Evolutionary conservation across 305 asterid species (phyloP), one percentile per base, ranked within the genome.

Genomic region (Fraxinus platypoda): DNA sequence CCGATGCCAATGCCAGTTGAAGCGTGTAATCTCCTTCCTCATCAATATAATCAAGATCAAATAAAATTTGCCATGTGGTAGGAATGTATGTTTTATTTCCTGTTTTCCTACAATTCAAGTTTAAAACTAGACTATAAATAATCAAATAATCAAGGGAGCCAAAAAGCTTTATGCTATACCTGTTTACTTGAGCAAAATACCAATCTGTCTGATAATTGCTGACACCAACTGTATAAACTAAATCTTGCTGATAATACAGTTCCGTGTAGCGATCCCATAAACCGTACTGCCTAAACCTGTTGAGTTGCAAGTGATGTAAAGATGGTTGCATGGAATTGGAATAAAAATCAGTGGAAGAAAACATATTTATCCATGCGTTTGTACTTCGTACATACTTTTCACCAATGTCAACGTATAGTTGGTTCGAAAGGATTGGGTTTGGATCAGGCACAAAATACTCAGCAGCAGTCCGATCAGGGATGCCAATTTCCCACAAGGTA

Each of bases 191-290:
- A 78, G 98, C 96, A 87, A 90, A 93, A 81, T 90, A 92, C 98
- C 98, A 95, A 80, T 95, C 95, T 25, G 81, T 88, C 79, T 86
- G 88, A 77, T 88, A 92, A 68, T 70, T 76, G 76, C 85, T 85
- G 19, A 82, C 37, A 78, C 92, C 96, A 57, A 93, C 81, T 3
- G 86, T 81, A 84, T 84, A 93, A 13, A 90, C 89, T 79, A 95
- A 89, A 87, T 95, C 95, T 46, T 85, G 82, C 25, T 82, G 84
- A 4, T 97, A 95, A 88, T 95, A 95, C 38, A 91, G 31, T 6
- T 95, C 96, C 9, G 97, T 79, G 72, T 95, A 95, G 64, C 97
- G 85, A 71, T 95, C 97, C 98, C 98, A 95, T 70, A 95, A 87
- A 25, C 98, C 98, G n/a, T 93, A 95, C 78, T 93, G 98, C 83